phyloP scores from a whole-genome alignment of 495 filamentous ascomycete species.

The Penicillium alfredii region DNA sequence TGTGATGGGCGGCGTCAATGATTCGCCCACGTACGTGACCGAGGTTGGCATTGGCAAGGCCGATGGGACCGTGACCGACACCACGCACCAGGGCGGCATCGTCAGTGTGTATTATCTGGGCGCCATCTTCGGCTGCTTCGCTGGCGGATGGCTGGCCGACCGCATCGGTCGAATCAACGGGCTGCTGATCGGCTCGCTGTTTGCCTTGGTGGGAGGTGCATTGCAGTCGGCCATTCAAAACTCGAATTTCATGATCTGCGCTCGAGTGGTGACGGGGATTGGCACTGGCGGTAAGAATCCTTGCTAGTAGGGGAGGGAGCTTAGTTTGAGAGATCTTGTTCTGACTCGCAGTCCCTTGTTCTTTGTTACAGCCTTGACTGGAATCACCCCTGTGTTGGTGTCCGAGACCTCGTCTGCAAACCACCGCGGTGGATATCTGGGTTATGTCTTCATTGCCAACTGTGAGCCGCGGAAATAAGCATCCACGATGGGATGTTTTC shows the following conservation, averaged over 20 bases:
- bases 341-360: constrained; percentile 6
- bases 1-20: constrained; percentile 48
- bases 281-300: constrained; percentile 41
- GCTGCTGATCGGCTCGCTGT: constrained; percentile 44
- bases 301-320: constrained; percentile 4
- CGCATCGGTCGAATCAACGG: constrained; percentile 51
- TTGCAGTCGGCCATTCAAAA: constrained; percentile 46
- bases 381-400: constrained; percentile 46
- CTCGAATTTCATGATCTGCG: constrained; percentile 50
- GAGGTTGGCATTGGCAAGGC: constrained; percentile 31
- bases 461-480: constrained; percentile 21
- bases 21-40: constrained; percentile 33
- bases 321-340: too few species aligned
- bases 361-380: constrained; percentile 34
- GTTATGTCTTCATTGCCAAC: constrained; percentile 50
- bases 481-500: background rate
- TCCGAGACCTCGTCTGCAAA: constrained; percentile 46
- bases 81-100: constrained; percentile 41
- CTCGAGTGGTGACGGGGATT: constrained; percentile 50
- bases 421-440: constrained; percentile 43
- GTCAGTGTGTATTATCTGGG: constrained; percentile 52
- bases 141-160: constrained; percentile 48
- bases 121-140: constrained; percentile 48
- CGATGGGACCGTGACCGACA: constrained; percentile 34
- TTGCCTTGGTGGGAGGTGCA: constrained; percentile 49